Evolutionary conservation across 1,139 yeast species (phyloP).

Genomic region (Nakaseomyces bracarensis): DNA sequence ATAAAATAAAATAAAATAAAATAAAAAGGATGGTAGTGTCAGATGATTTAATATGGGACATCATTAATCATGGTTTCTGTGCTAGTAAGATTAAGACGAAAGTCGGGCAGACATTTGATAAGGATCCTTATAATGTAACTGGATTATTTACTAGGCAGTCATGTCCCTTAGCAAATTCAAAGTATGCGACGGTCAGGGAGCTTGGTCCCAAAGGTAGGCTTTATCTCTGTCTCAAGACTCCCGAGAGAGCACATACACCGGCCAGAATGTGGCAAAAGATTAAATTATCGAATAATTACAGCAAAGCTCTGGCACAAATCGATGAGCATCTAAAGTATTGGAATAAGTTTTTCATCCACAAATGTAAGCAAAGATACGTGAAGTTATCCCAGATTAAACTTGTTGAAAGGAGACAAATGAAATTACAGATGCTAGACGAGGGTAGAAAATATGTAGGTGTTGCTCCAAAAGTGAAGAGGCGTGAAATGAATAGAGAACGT

Average conservation of each 20-base stretch:
- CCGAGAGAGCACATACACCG: conserved; percentile 95
- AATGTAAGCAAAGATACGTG: conserved; percentile 92
- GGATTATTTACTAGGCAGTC: conserved; percentile 90
- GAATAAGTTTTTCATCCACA: conserved; percentile 85
- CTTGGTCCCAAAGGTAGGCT: conserved; percentile 70
- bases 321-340: conserved; percentile 83
- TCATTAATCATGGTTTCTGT: conserved; percentile 82
- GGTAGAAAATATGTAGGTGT: conserved; percentile 89
- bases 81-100: conserved; percentile 77
- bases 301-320: conserved; percentile 77
- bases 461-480: conserved; percentile 86
- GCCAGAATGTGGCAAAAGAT: conserved; percentile 90
- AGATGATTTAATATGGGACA: conserved; percentile 75
- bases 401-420: conserved; percentile 71
- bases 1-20: too few species aligned
- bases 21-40: conserved; percentile 19
- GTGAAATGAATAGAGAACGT: conserved; percentile 89
- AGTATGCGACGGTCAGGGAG: conserved; percentile 85
- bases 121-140: conserved; percentile 81
- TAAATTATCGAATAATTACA: conserved; percentile 77
- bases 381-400: conserved; percentile 91
- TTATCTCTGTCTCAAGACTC: conserved; percentile 91
- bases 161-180: conserved; percentile 95
- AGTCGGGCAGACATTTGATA: conserved; percentile 72
- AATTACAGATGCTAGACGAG: conserved; percentile 74